Evolutionary conservation across 768 basidiomycete genomes (phyloP).

Genomic region (Termitomyces sp.): DNA sequence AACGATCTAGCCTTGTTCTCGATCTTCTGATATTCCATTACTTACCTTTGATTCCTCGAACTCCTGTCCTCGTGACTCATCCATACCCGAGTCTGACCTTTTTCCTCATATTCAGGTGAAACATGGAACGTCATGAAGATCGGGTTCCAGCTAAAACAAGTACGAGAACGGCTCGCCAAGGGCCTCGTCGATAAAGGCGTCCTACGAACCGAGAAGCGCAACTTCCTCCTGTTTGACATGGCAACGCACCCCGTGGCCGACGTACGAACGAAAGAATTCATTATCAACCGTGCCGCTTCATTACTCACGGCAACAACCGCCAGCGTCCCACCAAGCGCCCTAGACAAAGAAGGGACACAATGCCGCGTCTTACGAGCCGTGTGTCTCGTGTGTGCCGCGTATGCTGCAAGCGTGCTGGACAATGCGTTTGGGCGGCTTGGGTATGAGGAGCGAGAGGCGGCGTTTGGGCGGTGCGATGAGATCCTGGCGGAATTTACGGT

Average conservation of each 20-base stretch:
- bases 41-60: neutral
- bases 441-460: slow-evolving; percentile 92
- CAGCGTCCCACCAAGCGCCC: slow-evolving; percentile 69
- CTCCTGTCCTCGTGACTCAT: neutral
- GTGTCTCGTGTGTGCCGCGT: slow-evolving; percentile 85
- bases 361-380: slow-evolving; percentile 80
- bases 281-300: slow-evolving; percentile 71
- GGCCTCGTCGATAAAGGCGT: slow-evolving; percentile 98
- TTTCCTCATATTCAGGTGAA: slow-evolving; percentile 60
- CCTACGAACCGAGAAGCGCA: slow-evolving; percentile 97
- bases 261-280: slow-evolving; percentile 81
- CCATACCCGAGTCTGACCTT: neutral
- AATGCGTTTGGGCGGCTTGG: slow-evolving; percentile 86
- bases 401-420: slow-evolving; percentile 93
- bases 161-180: slow-evolving; percentile 95
- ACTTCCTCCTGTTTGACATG: slow-evolving; percentile 99
- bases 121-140: slow-evolving; percentile 99
- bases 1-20: neutral
- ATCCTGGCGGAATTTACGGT: slow-evolving; percentile 85
- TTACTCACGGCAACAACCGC: slow-evolving; percentile 83
- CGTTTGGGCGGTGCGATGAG: slow-evolving; percentile 92
- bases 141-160: slow-evolving; percentile 97
- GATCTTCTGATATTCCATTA: neutral
- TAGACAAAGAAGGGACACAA: slow-evolving; percentile 75
- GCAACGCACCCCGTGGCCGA: slow-evolving; percentile 98